Base-by-base conservation (phyloP, 768 basidiomycete genomes). In the Russula dissimulans region DNA sequence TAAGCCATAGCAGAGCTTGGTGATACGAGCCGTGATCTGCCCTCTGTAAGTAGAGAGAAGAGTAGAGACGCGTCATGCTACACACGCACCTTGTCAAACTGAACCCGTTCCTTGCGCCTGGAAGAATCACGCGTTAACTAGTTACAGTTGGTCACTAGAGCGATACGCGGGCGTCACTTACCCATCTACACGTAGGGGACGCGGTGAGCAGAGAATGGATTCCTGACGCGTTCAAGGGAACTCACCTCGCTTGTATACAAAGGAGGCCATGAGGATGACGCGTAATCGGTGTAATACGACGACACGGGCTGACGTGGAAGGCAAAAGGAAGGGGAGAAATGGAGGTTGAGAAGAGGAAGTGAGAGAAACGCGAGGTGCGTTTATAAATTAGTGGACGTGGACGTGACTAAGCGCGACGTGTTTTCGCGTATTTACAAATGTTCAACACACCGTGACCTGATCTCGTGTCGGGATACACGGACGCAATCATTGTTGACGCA, bases 1-100 rank as follows among this genome's bases (percentile, higher is more conserved):
- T 22, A 99, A 84, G 61, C 97, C 97, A 72, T 98, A 98, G 69
- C 93, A 97, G 17, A 99, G 82, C 75, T 93, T 93, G 69, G 84
- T 82, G 65, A 94, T 84, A 66, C 91, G 79, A 10, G 89, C 83
- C 1, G 91, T 94, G 72, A 93, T 93, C 91, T 93, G 58, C 12
- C 5, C 45, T 44, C 36, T 34, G 51, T 56, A 38, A 62, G 51
- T 39, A 41, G n/a, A 46, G 18, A n/a, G 29, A 12, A 34, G 34
- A 17, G 8, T 36, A 1, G n/a, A 22, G 49, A 50, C 53, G 60
- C 11, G 45, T 60, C 57, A 48, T 50, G 55, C 10, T 18, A 34
- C 42, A 56, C 60, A 62, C 78, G 63, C 66, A 87, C 92, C 80
- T 95, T 95, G 69, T 95, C 93, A 68, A 95, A 95, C 67, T 91